Base-by-base conservation (phyloP, 176 grass and related monocot genomes). In the Bothriochloa decipiens region DNA sequence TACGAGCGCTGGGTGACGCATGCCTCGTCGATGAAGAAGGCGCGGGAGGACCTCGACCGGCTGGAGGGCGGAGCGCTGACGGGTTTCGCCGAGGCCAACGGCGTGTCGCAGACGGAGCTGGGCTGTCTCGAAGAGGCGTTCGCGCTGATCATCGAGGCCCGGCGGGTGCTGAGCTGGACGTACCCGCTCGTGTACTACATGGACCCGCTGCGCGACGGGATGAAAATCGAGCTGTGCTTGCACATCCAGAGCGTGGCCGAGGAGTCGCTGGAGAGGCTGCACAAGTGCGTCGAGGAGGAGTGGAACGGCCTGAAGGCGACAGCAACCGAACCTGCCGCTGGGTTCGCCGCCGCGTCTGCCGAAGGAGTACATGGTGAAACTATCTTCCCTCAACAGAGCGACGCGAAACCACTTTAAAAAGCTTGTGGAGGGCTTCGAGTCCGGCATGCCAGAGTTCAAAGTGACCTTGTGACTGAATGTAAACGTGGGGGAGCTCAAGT, bases 1-100 rank as follows among this genome's bases (percentile, higher is more conserved):
- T 89, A 86, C 87, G 87, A 92, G 63, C 80, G 90, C 3, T 92
- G 87, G 83, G 10, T 4, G 17, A 33, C 83, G 37, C 78, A 89
- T 77, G 46, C 53, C 15, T 7, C 2, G 35, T 80, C 82, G 15
- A 3, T 41, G 37, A 7, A 11, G 11, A 60, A 27, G 76, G 82
- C 69, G 36, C 26, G 36, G 9, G 3, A 2, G 36, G 72, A 87
- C 27, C 27, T 87, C 49, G 40, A 45, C 0, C 27, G 27, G 4
- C 45, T 41, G 1, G 40, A 16, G 6, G 7, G 14, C 42, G 70
- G 70, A 14, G 70, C 3, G 70, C 42, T 73, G 23, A 7, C 8
- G 6, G 14, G 1, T 0, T 17, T 74, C 70, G 25, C 70, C 70
- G 70, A 1, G 14, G 14, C 23, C n/a, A 11, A 28, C 6, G 14